phyloP scores from a whole-genome alignment of 148 eudicot species.

The Limonium bicolor region DNA sequence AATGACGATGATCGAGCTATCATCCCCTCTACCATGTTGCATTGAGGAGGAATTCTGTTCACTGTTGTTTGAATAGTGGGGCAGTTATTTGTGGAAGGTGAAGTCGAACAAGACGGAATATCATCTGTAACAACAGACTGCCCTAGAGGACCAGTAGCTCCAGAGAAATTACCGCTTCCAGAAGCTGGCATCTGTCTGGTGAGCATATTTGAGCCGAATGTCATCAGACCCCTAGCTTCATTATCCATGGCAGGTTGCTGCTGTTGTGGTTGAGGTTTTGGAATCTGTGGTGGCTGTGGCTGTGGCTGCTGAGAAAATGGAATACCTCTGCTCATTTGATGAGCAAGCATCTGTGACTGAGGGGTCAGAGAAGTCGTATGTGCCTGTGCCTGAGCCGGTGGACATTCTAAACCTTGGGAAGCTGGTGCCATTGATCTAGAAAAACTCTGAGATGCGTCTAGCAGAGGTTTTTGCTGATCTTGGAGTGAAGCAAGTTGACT shows the following conservation, averaged over 20 bases:
- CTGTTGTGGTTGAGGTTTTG: slow-evolving; percentile 35
- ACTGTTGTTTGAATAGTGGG: slow-evolving; percentile 24
- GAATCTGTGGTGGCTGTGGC: slow-evolving; percentile 35
- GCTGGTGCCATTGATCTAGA: slow-evolving; percentile 38
- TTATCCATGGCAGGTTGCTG: slow-evolving; percentile 30
- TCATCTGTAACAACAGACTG: slow-evolving; percentile 59
- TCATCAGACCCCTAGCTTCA: no score
- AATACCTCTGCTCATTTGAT: slow-evolving; percentile 33
- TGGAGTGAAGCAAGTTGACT: slow-evolving; percentile 30
- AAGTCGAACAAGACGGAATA: slow-evolving; percentile 73
- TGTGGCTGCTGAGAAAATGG: slow-evolving; percentile 22
- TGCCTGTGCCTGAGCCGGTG: no score
- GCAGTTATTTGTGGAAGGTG: slow-evolving; percentile 75
- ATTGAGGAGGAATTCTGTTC: slow-evolving; percentile 20
- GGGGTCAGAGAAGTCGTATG: no score
- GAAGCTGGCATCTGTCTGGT: slow-evolving; percentile 34
- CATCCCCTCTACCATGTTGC: slow-evolving; percentile 26
- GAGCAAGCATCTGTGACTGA: slow-evolving; percentile 33
- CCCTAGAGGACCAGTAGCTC: slow-evolving; percentile 29
- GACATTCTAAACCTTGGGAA: no score
- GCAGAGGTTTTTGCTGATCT: slow-evolving; percentile 33
- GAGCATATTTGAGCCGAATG: slow-evolving; percentile 12
- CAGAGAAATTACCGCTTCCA: slow-evolving; percentile 34
- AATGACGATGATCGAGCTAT: slow-evolving; percentile 29
- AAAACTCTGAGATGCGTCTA: slow-evolving; percentile 41